Conservation (phyloP, 2,329 filamentous ascomycete species). For the Aureobasidium sp. region DNA sequence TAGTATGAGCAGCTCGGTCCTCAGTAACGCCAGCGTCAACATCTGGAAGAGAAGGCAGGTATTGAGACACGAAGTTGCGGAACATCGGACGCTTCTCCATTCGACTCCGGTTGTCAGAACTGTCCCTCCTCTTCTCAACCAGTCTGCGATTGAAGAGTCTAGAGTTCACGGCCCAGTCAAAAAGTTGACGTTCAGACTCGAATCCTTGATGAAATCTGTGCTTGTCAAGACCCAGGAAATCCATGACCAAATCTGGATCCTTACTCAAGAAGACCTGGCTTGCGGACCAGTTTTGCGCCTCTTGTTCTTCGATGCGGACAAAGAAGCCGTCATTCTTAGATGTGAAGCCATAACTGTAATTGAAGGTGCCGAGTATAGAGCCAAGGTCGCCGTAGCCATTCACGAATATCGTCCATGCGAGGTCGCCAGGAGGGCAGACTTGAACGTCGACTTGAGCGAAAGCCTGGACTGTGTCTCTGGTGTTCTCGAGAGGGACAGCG, state of each 20-base stretch:
- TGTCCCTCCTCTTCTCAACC: slow-evolving; percentile 23
- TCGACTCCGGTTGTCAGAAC: slow-evolving; percentile 49
- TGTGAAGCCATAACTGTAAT: slow-evolving; percentile 54
- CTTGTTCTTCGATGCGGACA: slow-evolving; percentile 61
- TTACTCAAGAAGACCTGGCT: slow-evolving; percentile 53
- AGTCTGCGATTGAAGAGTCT: slow-evolving; percentile 48
- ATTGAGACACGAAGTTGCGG: slow-evolving; percentile 54
- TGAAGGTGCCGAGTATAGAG: slow-evolving; percentile 56
- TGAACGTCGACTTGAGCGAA: slow-evolving; percentile 62
- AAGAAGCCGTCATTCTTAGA: slow-evolving; percentile 56
- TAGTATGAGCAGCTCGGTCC: slow-evolving; percentile 40
- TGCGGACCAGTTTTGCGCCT: slow-evolving; percentile 44
- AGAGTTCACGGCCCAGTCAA: slow-evolving; percentile 51
- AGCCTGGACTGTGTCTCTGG: background rate
- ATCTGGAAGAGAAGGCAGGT: slow-evolving; percentile 38
- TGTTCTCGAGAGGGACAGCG: slow-evolving; percentile 49
- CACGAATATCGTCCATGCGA: slow-evolving; percentile 59
- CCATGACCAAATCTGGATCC: slow-evolving; percentile 48
- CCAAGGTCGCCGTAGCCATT: slow-evolving; percentile 65
- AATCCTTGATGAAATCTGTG: slow-evolving; percentile 50
- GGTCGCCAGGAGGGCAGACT: slow-evolving; percentile 37
- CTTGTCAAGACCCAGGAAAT: slow-evolving; percentile 54
- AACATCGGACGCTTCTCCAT: slow-evolving; percentile 51
- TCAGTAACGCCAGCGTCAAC: slow-evolving; percentile 19
- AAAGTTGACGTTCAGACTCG: slow-evolving; percentile 46